These are phyloP conservation scores for Leptographium wingfieldii DNA, from an alignment of 2,329 filamentous ascomycete species.

Conservation along the genomic window DNA sequence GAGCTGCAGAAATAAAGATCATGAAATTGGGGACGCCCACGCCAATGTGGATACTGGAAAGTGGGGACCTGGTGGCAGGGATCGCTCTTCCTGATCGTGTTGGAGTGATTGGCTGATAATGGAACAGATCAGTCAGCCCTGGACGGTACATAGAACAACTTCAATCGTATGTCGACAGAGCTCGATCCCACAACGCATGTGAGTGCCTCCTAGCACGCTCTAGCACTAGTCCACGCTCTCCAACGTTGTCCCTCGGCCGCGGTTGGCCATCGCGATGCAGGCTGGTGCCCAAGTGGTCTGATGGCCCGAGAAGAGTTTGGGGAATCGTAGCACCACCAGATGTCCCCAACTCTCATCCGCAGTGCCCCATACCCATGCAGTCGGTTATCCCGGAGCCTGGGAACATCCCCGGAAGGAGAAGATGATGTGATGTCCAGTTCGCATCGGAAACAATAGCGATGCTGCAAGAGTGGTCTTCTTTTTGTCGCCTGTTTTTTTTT, in stretches of 20 bases:
- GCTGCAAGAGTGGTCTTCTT: neutral
- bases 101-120: no score
- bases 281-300: no score
- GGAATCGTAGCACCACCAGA: neutral
- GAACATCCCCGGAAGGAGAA: neutral
- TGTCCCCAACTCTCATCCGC: neutral
- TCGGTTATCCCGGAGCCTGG: neutral
- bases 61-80: neutral
- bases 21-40: neutral
- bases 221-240: no score
- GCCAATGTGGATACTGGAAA: neutral
- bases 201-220: no score
- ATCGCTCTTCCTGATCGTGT: no score
- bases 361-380: neutral
- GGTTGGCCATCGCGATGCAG: no score
- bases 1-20: slow-evolving; percentile 1
- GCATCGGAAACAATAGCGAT: neutral
- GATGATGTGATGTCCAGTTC: neutral
- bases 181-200: no score
- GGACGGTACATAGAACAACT: no score
- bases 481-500: neutral
- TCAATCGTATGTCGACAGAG: no score
- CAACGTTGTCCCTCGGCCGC: no score
- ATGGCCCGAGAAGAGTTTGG: no score
- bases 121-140: no score